Percentiles rank a stretch among this genome's conserved stretches.
phyloP scores from a whole-genome alignment of 2,329 filamentous ascomycete genomes.

The Fusarium sambucinum region DNA sequence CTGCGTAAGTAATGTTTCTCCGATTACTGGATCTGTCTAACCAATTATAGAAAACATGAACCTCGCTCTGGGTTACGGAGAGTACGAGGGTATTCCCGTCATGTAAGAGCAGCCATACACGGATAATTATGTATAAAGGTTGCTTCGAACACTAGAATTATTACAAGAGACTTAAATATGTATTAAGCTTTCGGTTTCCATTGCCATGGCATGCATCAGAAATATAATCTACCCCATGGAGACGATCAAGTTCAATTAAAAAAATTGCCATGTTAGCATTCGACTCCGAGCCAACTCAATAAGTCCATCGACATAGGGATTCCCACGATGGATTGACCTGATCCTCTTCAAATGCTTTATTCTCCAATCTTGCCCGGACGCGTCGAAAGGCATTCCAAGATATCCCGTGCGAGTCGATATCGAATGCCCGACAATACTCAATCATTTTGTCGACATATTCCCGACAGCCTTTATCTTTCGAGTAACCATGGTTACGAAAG shows the following conservation, averaged over 20 bases:
- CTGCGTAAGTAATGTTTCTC: slow-evolving; percentile 3
- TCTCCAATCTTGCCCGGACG: too few relatives aligned
- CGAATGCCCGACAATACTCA: too few relatives aligned
- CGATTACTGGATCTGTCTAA: background rate
- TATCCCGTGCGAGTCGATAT: too few relatives aligned
- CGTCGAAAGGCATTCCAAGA: too few relatives aligned
- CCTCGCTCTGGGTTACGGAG: slow-evolving; percentile 85
- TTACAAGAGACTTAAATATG: background rate
- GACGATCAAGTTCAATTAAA: background rate
- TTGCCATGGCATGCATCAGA: background rate
- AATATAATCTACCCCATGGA: background rate
- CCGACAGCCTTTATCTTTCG: too few relatives aligned
- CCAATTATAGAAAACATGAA: slow-evolving; percentile 86
- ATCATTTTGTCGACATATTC: too few relatives aligned
- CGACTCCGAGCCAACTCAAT: background rate
- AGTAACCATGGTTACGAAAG: too few relatives aligned
- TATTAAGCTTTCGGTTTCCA: background rate
- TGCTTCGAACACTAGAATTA: background rate
- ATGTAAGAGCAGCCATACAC: slow-evolving; percentile 1
- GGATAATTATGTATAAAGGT: background rate
- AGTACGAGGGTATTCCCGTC: slow-evolving; percentile 86
- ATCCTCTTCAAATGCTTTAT: too few relatives aligned
- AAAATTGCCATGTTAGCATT: too few relatives aligned
- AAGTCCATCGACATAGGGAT: too few relatives aligned
- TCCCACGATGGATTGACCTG: too few relatives aligned